Base-by-base conservation (phyloP, 2,329 filamentous ascomycete species). In the Rhynchosporium agropyri region DNA sequence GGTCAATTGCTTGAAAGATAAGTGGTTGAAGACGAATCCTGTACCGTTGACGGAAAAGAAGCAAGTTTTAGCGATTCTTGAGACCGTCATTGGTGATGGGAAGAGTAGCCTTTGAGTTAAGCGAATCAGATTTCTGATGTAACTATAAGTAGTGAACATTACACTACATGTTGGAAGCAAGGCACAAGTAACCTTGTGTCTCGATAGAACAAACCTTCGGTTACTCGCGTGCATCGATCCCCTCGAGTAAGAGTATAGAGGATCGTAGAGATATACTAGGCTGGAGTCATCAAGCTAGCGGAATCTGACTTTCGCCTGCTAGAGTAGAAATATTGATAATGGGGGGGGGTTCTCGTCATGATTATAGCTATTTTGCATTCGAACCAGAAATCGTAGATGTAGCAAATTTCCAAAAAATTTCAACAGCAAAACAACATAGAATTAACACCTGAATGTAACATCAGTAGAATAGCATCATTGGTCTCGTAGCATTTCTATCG, bases 21-120 rank as follows among this genome's bases (percentile, higher is more conserved):
- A 76, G 12, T 83, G 78, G 77, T 79, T 79, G 51, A 69, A 74
- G 60, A 80, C 78, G 3, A 84, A 84, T 69, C 78, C 82, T 1
- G 76, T 81, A 26, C 77, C 67, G 48, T 48, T 65, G 13, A 56
- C 51, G 13, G 54, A 62, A 15, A 65, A 58, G 48, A 48, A 53
- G 36, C 65, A 67, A 42, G 65, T 65, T n/a, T 13, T 63, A 26
- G 63, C 67, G 48, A 81, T 77, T 61, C 81, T 72, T 7, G 74
- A 80, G 38, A 83, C 78, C 62, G 62, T 61, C 1, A 15, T 58
- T 4, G 45, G 31, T 20, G 42, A 56, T 43, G 48, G 31, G 43
- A 55, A 58, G 26, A 58, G 51, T 13, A n/a, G 42, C 28, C 50
- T 64, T n/a, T 59, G 48, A 56, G 33, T 33, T 53, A 12, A 38